phyloP scores from a whole-genome alignment of 2,329 filamentous ascomycete genomes.

The Chaetomiaceae sp. region DNA sequence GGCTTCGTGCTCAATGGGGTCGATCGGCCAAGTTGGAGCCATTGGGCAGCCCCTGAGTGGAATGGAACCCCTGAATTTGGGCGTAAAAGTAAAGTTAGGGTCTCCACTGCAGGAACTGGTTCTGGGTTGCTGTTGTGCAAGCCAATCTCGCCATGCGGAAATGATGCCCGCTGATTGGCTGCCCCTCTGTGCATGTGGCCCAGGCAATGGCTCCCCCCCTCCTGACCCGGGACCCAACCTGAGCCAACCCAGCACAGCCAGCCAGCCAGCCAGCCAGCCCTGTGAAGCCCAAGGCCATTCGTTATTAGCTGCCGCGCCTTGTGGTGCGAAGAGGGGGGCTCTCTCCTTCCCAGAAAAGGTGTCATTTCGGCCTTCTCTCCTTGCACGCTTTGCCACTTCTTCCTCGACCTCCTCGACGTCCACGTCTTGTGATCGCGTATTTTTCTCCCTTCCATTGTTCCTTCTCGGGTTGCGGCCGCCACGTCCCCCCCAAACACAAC shows the following conservation, averaged over 20 bases:
- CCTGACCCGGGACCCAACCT: constrained; percentile 1
- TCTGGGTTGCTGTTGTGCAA: constrained; percentile 2
- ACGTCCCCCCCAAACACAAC: neutral
- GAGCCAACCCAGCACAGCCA: neutral
- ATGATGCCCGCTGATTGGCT: constrained; percentile 20
- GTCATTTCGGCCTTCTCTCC: constrained; percentile 4
- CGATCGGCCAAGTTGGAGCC: too few relatives aligned
- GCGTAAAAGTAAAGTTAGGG: constrained; percentile 1
- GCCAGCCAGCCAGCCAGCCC: too few relatives aligned
- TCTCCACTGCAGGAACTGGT: constrained; percentile 12
- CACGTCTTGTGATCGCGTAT: constrained; percentile 9
- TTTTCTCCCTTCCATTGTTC: neutral
- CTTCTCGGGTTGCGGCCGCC: neutral
- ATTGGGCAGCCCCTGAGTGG: constrained; percentile 4
- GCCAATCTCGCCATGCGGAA: constrained; percentile 25
- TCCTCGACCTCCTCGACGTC: neutral
- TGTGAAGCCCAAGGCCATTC: constrained; percentile 9
- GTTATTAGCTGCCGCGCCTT: neutral
- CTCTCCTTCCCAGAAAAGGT: constrained; percentile 9
- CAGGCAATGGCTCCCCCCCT: constrained; percentile 3
- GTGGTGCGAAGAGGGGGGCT: neutral
- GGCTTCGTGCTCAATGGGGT: too few relatives aligned
- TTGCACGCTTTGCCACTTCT: constrained; percentile 12
- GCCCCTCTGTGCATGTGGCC: constrained; percentile 15
- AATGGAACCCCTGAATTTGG: neutral